Percentiles rank a stretch among this genome's conserved stretches.
These are phyloP conservation scores for Penicillium salamii DNA, from an alignment of 495 filamentous ascomycete species.

Conservation along the genomic window DNA sequence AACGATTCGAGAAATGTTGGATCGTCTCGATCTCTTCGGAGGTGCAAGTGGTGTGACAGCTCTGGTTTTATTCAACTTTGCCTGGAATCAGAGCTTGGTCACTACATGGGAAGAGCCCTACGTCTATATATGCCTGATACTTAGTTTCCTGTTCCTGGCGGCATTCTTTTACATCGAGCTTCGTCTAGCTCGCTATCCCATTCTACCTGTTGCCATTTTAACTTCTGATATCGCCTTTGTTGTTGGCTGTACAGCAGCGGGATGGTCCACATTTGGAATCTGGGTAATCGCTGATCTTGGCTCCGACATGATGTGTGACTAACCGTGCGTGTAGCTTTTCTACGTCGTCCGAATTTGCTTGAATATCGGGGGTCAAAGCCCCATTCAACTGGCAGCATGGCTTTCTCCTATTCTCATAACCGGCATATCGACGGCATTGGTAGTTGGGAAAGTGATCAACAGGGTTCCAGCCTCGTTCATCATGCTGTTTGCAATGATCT, in stretches of 20 bases:
- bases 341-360: constrained; percentile 36
- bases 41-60: constrained; percentile 35
- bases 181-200: constrained; percentile 25
- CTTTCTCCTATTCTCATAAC: constrained; percentile 31
- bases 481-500: constrained; percentile 38
- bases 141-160: constrained; percentile 28
- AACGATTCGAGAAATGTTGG: constrained; percentile 4
- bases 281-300: constrained; percentile 21
- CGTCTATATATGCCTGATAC: constrained; percentile 33
- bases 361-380: constrained; percentile 24
- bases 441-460: constrained; percentile 34
- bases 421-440: constrained; percentile 31
- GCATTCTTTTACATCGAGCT: constrained; percentile 36
- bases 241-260: constrained; percentile 32
- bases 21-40: constrained; percentile 28
- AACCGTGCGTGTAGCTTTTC: constrained; percentile 15
- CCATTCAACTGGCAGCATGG: constrained; percentile 32
- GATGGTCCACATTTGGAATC: constrained; percentile 44
- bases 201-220: constrained; percentile 38
- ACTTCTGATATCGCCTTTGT: constrained; percentile 29
- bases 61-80: constrained; percentile 43
- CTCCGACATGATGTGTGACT: background rate
- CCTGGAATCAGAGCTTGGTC: constrained; percentile 38
- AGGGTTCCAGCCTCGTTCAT: constrained; percentile 29
- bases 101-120: constrained; percentile 37